Base-by-base conservation (phyloP, 768 basidiomycete genomes). In the Agrocybe praecox region DNA sequence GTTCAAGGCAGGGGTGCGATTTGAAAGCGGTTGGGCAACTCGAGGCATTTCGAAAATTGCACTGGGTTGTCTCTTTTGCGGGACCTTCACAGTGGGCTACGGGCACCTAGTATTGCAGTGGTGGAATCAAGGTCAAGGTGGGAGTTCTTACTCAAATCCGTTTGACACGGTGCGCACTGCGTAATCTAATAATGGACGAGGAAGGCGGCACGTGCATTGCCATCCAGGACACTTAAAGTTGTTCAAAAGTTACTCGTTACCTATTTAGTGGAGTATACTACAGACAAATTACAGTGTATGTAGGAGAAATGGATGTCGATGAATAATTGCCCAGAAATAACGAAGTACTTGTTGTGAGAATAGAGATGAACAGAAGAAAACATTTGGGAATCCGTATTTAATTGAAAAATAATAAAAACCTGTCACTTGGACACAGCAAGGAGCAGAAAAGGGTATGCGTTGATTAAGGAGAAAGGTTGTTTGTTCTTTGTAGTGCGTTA, bases 401-500 rank as follows among this genome's bases (percentile, higher is more conserved):
- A 40, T 3, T 6, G 26, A 29, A 29, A 40, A 40, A n/a, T 4
- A 40, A 40, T n/a, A 40, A n/a, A 40, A 40, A 40, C 6, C 36
- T 40, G 14, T 40, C 36, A 29, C 26, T 29, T 4, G 26, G 9
- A 40, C 14, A n/a, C 36, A 40, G n/a, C 12, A 4, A 40, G 3
- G 36, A n/a, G 12, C n/a, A 40, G n/a, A 40, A 40, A 40, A 40
- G 36, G 36, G 36, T 40, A 40, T 40, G 33, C 15, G 36, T 15
- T 15, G n/a, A 40, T 40, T 12, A 40, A 40, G 68, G 57, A 52
- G 68, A 67, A 57, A 77, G 74, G 67, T 67, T 68, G 22, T 66
- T 55, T 2, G 65, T 70, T 19, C 42, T 43, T 53, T 64, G 56
- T 54, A 85, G 81, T 10, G 77, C 69, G 55, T 61, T 56, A 14